Evolutionary conservation across 2,329 filamentous ascomycete species (phyloP), one percentile per base, ranked within the genome.

Genomic region (Anisogramma anomala): DNA sequence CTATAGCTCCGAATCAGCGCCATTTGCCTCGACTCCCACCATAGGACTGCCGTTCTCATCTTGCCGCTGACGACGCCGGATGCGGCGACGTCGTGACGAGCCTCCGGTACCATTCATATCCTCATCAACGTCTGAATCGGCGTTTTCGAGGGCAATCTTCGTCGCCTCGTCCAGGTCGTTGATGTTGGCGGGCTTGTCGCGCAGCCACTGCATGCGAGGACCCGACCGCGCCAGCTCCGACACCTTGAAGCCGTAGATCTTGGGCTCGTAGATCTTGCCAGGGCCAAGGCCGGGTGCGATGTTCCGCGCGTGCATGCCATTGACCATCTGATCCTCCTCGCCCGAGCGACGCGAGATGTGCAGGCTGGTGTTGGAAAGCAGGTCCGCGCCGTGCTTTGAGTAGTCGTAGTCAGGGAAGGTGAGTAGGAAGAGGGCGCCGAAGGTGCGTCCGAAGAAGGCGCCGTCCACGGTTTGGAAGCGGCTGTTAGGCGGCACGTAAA

Each of bases 401-500:
- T 96, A 77, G 52, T 95, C 87, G 56, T 95, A 83, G 58, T 98
- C 91, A 26, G 91, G 89, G 62, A 96, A 98, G 28, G 89, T 98
- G 69, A 98, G 89, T 59, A 98, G 86, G 67, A 98, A 98, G 45
- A 98, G 77, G 33, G 87, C 87, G 47, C 88, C 88, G 60, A 98
- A 98, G 0, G 91, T 98, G 40, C 91, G 89, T 35, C 91, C 91
- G 57, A 98, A 98, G 68, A 96, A 98, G 34, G 91, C 91, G 39
- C 91, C 91, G 53, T 98, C 91, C 25, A 98, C 91, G 3, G 86
- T 89, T 63, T 96, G 91, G 59, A 96, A 98, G 15, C 91, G 79
- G 55, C 86, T 94, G 68, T 96, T 98, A 30, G 91, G 91, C 3
- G 91, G 91, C 0, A 91, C 91, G 62, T 96, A 98, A 54, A 96